These are phyloP conservation scores for Lactifluus hygrophoroides DNA, from an alignment of 768 basidiomycete species.

Conservation along the genomic window DNA sequence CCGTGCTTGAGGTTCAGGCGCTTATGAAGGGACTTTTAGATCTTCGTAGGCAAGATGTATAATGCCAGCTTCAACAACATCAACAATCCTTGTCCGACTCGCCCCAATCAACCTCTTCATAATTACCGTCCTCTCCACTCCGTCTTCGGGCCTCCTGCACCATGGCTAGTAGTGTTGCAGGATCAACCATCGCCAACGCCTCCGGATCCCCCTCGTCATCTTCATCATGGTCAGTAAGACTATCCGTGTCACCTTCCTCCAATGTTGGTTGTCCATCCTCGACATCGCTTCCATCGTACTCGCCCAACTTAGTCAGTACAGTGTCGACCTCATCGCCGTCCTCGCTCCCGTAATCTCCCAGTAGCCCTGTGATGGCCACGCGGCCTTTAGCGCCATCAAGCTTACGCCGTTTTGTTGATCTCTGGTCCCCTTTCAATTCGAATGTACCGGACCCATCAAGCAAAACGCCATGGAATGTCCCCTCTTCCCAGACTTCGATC, in stretches of 20 bases:
- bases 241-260: conserved; percentile 29
- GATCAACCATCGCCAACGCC: conserved; percentile 31
- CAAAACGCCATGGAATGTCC: conserved; percentile 51
- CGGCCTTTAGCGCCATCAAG: conserved; percentile 44
- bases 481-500: conserved; percentile 63
- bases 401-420: conserved; percentile 46
- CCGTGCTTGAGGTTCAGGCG: conserved; percentile 70
- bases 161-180: conserved; percentile 35
- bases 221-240: conserved; percentile 23
- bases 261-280: conserved; percentile 22
- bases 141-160: conserved; percentile 31
- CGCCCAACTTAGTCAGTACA: conserved; percentile 28
- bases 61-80: conserved; percentile 9
- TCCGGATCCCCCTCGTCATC: conserved; percentile 30
- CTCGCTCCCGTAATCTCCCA: conserved; percentile 53
- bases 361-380: conserved; percentile 45
- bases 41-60: conserved; percentile 65
- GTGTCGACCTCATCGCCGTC: conserved; percentile 31
- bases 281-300: conserved; percentile 41
- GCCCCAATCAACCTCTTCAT: conserved; percentile 48
- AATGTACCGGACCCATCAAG: conserved; percentile 45
- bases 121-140: conserved; percentile 25
- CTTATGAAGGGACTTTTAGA: conserved; percentile 82
- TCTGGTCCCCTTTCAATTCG: conserved; percentile 29
- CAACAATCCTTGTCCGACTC: conserved; percentile 30